Evolutionary conservation across 1,139 yeast species (phyloP).

Genomic region (Geotrichum phurueaensis): DNA sequence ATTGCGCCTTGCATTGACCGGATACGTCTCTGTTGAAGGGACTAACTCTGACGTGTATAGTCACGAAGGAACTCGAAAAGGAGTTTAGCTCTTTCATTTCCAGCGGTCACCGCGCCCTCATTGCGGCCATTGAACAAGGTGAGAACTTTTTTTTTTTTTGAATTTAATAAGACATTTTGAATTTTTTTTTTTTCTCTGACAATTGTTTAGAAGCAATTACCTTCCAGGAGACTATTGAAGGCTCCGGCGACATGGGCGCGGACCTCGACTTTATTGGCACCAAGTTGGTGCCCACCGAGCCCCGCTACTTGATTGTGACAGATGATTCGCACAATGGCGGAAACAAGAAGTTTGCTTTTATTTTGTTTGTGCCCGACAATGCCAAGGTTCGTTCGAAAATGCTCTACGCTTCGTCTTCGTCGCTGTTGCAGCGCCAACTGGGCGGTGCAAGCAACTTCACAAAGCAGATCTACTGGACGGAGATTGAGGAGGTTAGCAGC

Average conservation of each 20-base stretch:
- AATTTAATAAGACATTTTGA: too few relatives aligned
- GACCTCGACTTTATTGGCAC: constrained; percentile 40
- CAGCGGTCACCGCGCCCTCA: constrained; percentile 23
- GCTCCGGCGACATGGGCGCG: constrained; percentile 31
- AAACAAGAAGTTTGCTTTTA: constrained; percentile 38
- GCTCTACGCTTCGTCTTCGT: constrained; percentile 89
- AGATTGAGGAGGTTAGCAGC: constrained; percentile 51
- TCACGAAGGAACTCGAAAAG: constrained; percentile 9
- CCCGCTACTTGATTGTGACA: constrained; percentile 55
- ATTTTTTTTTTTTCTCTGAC: not conserved
- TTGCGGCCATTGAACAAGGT: constrained; percentile 28
- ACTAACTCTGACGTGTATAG: not conserved
- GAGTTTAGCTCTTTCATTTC: constrained; percentile 7
- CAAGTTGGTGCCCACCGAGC: constrained; percentile 44
- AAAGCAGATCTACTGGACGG: constrained; percentile 51
- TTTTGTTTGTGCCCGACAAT: constrained; percentile 80
- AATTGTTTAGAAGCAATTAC: constrained; percentile 37
- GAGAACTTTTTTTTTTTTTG: not conserved
- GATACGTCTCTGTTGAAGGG: not conserved
- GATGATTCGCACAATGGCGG: constrained; percentile 26
- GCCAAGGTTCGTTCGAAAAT: constrained; percentile 81
- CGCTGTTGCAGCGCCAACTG: constrained; percentile 63
- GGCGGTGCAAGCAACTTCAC: constrained; percentile 60
- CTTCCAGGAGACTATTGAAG: constrained; percentile 29
- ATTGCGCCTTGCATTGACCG: not conserved